Evolutionary conservation across 1,284 basidiomycete genomes (phyloP).

Genomic region (Ustilago esculenta): DNA sequence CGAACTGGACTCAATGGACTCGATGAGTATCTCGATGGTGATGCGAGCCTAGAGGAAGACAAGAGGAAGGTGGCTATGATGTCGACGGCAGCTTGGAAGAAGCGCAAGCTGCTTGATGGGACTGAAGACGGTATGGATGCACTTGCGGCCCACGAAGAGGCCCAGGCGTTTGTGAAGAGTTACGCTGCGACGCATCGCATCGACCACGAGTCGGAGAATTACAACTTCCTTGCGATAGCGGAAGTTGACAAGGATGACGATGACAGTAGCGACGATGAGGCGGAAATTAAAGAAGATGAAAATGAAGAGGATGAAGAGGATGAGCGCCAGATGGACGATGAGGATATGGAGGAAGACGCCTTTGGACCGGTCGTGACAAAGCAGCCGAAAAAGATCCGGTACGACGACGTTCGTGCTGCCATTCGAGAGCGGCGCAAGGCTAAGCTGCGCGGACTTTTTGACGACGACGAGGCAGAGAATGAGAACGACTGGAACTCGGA

Average conservation of each 20-base stretch:
- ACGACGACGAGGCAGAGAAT: slow-evolving; percentile 20
- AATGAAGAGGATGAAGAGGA: slow-evolving; percentile 12
- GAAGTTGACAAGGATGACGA: slow-evolving; percentile 14
- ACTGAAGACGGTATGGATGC: slow-evolving; percentile 58
- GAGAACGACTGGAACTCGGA: slow-evolving; percentile 30
- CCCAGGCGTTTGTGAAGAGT: slow-evolving; percentile 51
- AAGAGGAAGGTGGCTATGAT: slow-evolving; percentile 31
- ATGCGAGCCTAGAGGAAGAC: slow-evolving; percentile 61
- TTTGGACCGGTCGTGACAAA: slow-evolving; percentile 22
- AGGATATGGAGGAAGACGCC: slow-evolving; percentile 25
- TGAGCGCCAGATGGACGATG: background rate
- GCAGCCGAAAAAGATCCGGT: slow-evolving; percentile 23
- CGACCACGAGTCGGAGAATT: slow-evolving; percentile 45
- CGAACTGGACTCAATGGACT: slow-evolving; percentile 36
- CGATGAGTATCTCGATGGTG: slow-evolving; percentile 60
- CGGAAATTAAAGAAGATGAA: slow-evolving; percentile 2
- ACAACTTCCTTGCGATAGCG: slow-evolving; percentile 50
- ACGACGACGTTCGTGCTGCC: slow-evolving; percentile 13
- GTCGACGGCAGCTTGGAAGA: slow-evolving; percentile 33
- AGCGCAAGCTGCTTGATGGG: slow-evolving; percentile 50
- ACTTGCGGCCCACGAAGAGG: slow-evolving; percentile 50
- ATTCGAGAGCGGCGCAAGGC: slow-evolving; percentile 21
- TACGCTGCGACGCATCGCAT: slow-evolving; percentile 52
- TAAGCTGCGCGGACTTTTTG: slow-evolving; percentile 6
- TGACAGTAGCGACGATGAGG: slow-evolving; percentile 7